Evolutionary conservation across 768 basidiomycete genomes (phyloP).

Genomic region (Tubosaeta sp.): DNA sequence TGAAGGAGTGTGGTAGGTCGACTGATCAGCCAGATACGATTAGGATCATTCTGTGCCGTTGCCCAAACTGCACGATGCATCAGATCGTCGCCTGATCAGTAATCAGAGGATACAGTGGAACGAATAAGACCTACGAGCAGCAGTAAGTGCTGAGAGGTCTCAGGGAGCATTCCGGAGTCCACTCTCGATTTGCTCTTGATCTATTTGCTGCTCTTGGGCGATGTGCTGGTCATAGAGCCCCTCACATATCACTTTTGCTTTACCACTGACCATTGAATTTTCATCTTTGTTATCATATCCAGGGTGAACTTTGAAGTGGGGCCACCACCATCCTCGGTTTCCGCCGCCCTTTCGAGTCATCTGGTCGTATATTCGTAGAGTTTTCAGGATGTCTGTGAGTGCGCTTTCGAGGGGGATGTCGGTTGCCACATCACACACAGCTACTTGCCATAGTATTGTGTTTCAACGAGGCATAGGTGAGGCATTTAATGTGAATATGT

Average conservation of each 20-base stretch:
- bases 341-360: too few relatives aligned
- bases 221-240: not conserved
- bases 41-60: conserved; percentile 1
- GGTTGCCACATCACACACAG: too few relatives aligned
- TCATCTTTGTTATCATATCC: conserved; percentile 3
- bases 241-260: conserved; percentile 4
- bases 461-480: too few relatives aligned
- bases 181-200: not conserved
- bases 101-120: not conserved
- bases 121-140: not conserved
- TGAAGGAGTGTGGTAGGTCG: conserved; percentile 2
- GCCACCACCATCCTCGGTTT: too few relatives aligned
- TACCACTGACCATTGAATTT: not conserved
- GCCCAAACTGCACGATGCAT: conserved; percentile 5
- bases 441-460: conserved; percentile 31
- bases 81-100: not conserved
- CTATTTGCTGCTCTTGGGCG: not conserved
- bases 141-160: not conserved
- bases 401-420: too few relatives aligned
- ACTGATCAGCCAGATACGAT: conserved; percentile 7
- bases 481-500: too few relatives aligned
- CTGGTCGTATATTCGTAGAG: too few relatives aligned
- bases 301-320: not conserved
- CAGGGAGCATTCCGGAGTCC: not conserved
- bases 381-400: too few relatives aligned